Conservation (phyloP, 495 filamentous ascomycete genomes). For the Immersiella caudata region DNA sequence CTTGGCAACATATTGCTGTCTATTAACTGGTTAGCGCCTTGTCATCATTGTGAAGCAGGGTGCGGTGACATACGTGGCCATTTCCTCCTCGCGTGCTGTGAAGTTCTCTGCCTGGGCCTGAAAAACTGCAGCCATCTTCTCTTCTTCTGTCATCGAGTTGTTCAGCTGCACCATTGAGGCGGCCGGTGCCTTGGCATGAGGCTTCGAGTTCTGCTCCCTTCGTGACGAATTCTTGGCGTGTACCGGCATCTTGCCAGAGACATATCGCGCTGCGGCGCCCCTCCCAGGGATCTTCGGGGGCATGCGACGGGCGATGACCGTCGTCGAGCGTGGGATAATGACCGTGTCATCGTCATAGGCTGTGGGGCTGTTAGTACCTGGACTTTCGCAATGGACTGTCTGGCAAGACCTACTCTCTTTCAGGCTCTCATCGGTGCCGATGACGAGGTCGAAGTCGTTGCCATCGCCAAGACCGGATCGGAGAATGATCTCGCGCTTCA, state of each 20-base stretch:
- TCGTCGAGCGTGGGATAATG: conserved; percentile 90
- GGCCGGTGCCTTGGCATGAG: conserved; percentile 55
- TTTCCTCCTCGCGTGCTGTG: conserved; percentile 83
- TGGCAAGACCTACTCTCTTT: conserved; percentile 73
- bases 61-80: conserved; percentile 77
- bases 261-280: conserved; percentile 91
- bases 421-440: conserved; percentile 81
- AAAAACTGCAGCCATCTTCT: conserved; percentile 88
- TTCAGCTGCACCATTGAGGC: conserved; percentile 63
- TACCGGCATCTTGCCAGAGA: conserved; percentile 93
- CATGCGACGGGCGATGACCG: conserved; percentile 85
- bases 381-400: neutral
- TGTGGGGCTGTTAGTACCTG: conserved; percentile 44
- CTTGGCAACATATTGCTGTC: conserved; percentile 57
- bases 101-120: conserved; percentile 83
- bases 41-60: neutral
- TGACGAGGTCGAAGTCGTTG: conserved; percentile 92
- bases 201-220: conserved; percentile 60
- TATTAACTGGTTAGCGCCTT: conserved; percentile 44
- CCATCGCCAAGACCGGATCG: conserved; percentile 92
- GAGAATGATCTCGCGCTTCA: conserved; percentile 97
- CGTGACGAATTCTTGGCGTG: conserved; percentile 81
- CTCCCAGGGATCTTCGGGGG: conserved; percentile 79
- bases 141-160: conserved; percentile 81
- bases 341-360: conserved; percentile 97